Evolutionary conservation across 2,329 filamentous ascomycete genomes (phyloP).

Genomic region (Aspergillus quadricinctus): DNA sequence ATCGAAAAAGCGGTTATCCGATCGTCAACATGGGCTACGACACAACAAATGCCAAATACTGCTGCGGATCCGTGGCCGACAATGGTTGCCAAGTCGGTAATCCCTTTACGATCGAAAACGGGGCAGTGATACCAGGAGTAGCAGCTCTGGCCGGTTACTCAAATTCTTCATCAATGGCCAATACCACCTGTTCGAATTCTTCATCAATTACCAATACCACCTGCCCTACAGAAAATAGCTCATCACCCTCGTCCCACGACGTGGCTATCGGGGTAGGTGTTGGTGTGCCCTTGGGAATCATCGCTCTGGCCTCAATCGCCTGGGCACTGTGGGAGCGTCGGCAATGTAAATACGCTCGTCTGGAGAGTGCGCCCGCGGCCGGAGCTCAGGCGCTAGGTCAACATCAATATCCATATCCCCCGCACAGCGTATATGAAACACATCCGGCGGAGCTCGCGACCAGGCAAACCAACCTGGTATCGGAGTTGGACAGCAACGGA

Average conservation of each 20-base stretch:
- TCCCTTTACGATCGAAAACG: conserved; percentile 7
- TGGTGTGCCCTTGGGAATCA: background rate
- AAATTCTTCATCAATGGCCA: background rate
- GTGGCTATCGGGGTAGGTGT: background rate
- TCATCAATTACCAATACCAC: background rate
- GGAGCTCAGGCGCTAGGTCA: background rate
- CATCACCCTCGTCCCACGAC: background rate
- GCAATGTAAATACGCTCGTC: background rate
- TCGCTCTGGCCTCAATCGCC: background rate
- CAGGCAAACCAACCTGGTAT: background rate
- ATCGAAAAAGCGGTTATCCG: conserved; percentile 1
- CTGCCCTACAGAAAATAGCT: background rate
- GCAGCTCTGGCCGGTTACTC: conserved; percentile 6
- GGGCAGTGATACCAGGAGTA: conserved; percentile 10
- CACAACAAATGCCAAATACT: conserved; percentile 9
- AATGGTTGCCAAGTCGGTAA: conserved; percentile 5
- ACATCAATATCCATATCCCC: background rate
- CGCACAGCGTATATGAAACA: background rate
- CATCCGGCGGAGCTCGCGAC: background rate
- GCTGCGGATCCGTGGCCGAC: conserved; percentile 10
- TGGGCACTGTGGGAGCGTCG: background rate
- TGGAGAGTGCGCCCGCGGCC: background rate
- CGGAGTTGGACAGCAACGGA: background rate
- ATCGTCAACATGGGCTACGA: conserved; percentile 9
- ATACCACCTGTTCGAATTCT: background rate